Conservation (phyloP, 176 grass and related monocot species). For the Phoenix roebelenii region DNA sequence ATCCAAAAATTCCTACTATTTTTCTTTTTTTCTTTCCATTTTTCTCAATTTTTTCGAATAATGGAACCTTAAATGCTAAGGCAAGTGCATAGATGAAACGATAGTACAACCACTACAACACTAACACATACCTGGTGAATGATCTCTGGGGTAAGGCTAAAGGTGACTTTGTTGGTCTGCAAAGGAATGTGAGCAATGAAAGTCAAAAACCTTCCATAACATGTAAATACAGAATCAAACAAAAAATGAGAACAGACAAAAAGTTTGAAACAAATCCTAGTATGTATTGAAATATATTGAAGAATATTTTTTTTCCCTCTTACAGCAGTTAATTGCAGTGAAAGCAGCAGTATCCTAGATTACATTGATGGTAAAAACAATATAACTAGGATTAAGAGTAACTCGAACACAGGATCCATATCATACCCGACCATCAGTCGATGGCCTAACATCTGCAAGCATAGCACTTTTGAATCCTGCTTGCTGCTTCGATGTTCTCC, state of each 20-base stretch:
- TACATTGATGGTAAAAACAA: neutral
- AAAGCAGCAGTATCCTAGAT: no score
- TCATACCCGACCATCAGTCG: slow-evolving; percentile 83
- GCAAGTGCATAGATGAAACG: no score
- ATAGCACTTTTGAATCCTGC: slow-evolving; percentile 88
- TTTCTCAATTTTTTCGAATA: no score
- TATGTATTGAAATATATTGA: no score
- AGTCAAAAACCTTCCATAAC: neutral
- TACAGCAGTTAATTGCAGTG: no score
- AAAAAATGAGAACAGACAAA: neutral
- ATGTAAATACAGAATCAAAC: neutral
- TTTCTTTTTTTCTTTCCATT: no score
- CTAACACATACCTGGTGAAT: slow-evolving; percentile 64
- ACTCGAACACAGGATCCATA: slow-evolving; percentile 21
- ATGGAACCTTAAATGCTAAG: no score
- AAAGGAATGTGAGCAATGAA: slow-evolving; percentile 22
- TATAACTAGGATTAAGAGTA: slow-evolving; percentile 18
- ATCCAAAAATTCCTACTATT: no score
- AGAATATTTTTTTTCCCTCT: no score
- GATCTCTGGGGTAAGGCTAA: slow-evolving; percentile 82
- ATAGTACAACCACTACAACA: no score
- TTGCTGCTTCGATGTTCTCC: slow-evolving; percentile 55
- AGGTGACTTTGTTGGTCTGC: slow-evolving; percentile 97
- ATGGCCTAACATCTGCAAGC: slow-evolving; percentile 84
- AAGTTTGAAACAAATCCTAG: no score